These are phyloP conservation scores for Setaria italica DNA, from an alignment of 202 grass and related monocot genomes.

Conservation along the genomic window DNA sequence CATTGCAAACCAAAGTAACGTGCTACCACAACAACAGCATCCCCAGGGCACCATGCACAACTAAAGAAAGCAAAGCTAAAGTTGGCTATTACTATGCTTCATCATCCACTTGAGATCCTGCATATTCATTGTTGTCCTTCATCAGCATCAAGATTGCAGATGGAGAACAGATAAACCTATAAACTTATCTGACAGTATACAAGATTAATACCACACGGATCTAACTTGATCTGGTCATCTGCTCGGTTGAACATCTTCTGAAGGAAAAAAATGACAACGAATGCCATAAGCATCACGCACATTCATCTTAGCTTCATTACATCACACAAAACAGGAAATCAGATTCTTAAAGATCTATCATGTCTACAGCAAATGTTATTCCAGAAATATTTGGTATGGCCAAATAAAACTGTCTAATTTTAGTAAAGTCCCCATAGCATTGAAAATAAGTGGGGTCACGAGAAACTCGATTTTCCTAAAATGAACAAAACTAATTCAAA, in stretches of 20 bases:
- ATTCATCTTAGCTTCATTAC: neutral
- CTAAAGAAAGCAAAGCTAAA: no score
- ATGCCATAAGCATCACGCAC: neutral
- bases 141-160: no score
- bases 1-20: neutral
- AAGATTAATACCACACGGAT: neutral
- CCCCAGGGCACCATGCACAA: no score
- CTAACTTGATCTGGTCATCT: neutral
- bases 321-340: neutral
- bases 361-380: neutral
- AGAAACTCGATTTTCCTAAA: neutral
- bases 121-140: no score
- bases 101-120: no score
- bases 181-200: neutral
- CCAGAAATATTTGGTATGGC: neutral
- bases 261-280: neutral
- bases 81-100: no score
- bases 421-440: neutral
- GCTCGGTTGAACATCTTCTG: neutral
- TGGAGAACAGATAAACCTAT: neutral
- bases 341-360: neutral
- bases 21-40: neutral
- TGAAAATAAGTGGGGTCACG: neutral
- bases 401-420: neutral
- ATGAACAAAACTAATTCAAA: neutral